These are phyloP conservation scores for Exsudoporus floridanus DNA, from an alignment of 1,284 basidiomycete genomes.

Conservation along the genomic window DNA sequence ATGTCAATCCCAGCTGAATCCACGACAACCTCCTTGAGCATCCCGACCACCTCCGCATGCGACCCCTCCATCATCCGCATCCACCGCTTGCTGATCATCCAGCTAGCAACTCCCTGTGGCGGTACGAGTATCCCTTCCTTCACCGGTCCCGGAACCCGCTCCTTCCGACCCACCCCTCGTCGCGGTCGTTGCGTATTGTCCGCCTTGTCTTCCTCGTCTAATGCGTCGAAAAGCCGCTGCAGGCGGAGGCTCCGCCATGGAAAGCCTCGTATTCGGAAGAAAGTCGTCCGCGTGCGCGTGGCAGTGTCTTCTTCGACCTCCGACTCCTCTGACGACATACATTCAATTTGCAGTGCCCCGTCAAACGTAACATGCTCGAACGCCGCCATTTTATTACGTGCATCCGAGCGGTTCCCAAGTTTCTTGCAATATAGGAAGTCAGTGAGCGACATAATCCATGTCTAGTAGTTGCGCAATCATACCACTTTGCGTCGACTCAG, in stretches of 20 bases:
- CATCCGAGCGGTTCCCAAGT: slow-evolving; percentile 58
- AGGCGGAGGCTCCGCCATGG: slow-evolving; percentile 64
- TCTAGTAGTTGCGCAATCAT: slow-evolving; percentile 23
- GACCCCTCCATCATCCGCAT: slow-evolving; percentile 39
- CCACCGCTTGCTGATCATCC: slow-evolving; percentile 76
- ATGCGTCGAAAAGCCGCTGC: slow-evolving; percentile 51
- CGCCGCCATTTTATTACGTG: slow-evolving; percentile 48
- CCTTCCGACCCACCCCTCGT: slow-evolving; percentile 53
- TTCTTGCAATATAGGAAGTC: slow-evolving; percentile 45
- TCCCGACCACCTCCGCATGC: slow-evolving; percentile 47
- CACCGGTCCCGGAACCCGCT: slow-evolving; percentile 50
- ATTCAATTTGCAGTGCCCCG: slow-evolving; percentile 65
- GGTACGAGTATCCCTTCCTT: slow-evolving; percentile 62
- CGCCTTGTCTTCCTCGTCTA: slow-evolving; percentile 56
- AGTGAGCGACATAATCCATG: not conserved
- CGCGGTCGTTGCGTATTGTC: slow-evolving; percentile 51
- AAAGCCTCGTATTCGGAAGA: slow-evolving; percentile 54
- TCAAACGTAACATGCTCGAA: slow-evolving; percentile 66
- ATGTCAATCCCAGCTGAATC: slow-evolving; percentile 52
- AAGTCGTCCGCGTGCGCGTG: slow-evolving; percentile 24
- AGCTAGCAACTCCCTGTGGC: slow-evolving; percentile 59
- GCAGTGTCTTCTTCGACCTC: slow-evolving; percentile 46
- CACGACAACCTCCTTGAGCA: slow-evolving; percentile 44
- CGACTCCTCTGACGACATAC: slow-evolving; percentile 79
- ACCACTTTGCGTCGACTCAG: slow-evolving; percentile 61